Conservation (phyloP, 495 filamentous ascomycete genomes). For the Neurospora sp. region DNA sequence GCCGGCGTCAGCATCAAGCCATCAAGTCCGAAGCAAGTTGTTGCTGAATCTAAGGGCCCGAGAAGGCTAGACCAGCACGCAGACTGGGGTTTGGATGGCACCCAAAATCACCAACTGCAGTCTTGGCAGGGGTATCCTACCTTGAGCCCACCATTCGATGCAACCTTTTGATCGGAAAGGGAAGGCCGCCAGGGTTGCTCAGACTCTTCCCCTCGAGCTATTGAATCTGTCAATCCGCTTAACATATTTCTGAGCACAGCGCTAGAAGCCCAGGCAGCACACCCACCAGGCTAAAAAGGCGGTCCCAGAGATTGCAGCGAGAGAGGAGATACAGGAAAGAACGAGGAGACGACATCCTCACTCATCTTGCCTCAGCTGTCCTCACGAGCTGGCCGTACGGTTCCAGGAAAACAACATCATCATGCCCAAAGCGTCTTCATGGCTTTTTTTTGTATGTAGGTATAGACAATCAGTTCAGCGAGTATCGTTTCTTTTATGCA, state of each 20-base stretch:
- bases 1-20: neutral
- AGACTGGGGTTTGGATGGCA: neutral
- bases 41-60: neutral
- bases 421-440: neutral
- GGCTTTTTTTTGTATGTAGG: neutral
- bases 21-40: neutral
- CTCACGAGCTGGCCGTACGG: neutral
- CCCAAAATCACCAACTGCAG: neutral
- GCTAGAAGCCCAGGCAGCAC: neutral
- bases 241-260: neutral
- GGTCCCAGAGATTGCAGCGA: neutral
- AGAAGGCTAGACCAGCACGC: neutral
- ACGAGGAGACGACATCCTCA: neutral
- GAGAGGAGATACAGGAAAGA: neutral
- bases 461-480: neutral
- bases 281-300: neutral
- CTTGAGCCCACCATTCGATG: neutral
- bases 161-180: neutral
- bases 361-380: neutral
- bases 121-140: neutral
- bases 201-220: neutral
- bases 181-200: neutral
- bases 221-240: neutral
- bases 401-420: neutral
- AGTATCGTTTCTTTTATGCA: neutral